Base-by-base conservation (phyloP, 106 monocot genomes). In the Allium fistulosum region DNA sequence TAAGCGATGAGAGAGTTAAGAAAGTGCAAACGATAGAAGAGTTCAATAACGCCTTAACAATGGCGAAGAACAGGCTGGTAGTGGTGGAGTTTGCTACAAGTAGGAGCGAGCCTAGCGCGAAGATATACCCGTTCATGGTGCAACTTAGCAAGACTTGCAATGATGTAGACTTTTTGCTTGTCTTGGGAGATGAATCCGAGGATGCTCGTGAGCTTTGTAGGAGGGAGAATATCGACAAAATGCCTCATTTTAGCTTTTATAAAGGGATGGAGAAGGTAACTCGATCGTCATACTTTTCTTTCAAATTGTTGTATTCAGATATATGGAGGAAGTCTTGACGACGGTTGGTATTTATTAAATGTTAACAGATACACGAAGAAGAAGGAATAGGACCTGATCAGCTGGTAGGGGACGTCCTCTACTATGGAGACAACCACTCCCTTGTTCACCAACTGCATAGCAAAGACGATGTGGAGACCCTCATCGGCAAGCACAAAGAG, bases 221-320 rank as follows among this genome's bases (percentile, higher is more conserved):
- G 22, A 78, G 95, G 6, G 95, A 95, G 67, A 84, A 84, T 13
- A 63, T 95, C 60, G 59, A 66, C 5, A 70, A 71, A 17, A 88
- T 86, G 49, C 95, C 95, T 8, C 95, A 96, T 78, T 96, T 96
- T 83, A 76, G 68, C 75, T 96, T 96, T 85, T 96, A 91, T 82
- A 91, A 88, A 70, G 67, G 59, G 48, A 77, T 79, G 83, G 88
- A 96, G 82, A 96, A 92, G 83, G 65, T 55, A 90, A 7, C 86
- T 85, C 78, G 7, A 13, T 16, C 16, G 8, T 61, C 61, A 61
- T 2, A 22, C 3, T 61, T 61, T 61, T 27, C 61, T 4, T 22
- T 7, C 11, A 8, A 55, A 17, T 0, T 15, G n/a, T 22, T 61
- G n/a, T 12, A 53, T 11, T 26, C 26, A 68, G 51, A 55, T 12